phyloP scores from a whole-genome alignment of 306 rosid species.

The Cucumis sativus region DNA sequence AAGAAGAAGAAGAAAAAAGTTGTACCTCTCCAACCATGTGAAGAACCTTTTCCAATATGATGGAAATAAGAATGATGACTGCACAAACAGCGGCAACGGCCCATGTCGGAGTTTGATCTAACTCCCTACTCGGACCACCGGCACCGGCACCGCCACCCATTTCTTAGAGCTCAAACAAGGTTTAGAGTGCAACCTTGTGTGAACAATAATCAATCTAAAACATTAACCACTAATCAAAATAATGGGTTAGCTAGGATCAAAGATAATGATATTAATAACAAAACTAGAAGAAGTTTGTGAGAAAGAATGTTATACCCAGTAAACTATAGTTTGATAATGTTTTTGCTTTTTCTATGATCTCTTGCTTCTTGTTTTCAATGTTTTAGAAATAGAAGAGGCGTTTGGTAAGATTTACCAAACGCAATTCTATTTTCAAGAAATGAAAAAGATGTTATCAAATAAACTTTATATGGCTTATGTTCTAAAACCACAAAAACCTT shows the following conservation, averaged over 20 bases:
- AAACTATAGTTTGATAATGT: not conserved
- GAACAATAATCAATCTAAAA: not conserved
- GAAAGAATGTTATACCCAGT: not conserved
- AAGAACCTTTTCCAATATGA: slow-evolving; percentile 48
- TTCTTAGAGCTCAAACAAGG: not conserved
- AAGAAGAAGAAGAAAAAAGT: not conserved
- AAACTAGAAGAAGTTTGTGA: not conserved
- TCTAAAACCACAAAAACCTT: not conserved
- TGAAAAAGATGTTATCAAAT: not conserved
- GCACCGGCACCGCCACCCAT: slow-evolving; percentile 43
- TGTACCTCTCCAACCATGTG: slow-evolving; percentile 50
- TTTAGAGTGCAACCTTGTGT: not conserved
- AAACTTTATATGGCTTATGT: not conserved
- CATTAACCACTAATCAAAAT: not conserved
- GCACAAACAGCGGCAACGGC: slow-evolving; percentile 86
- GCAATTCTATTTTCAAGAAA: not conserved
- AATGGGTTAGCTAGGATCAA: not conserved
- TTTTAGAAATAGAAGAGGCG: not conserved
- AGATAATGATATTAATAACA: not conserved
- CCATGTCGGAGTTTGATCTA: slow-evolving; percentile 90
- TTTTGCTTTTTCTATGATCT: no score
- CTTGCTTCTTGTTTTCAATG: not conserved
- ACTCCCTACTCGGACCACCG: slow-evolving; percentile 19
- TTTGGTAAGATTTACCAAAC: not conserved
- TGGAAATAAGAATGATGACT: slow-evolving; percentile 54